Conservation (phyloP, 108 stramenopile genomes). For the Cyclostephanos tholiformis region DNA sequence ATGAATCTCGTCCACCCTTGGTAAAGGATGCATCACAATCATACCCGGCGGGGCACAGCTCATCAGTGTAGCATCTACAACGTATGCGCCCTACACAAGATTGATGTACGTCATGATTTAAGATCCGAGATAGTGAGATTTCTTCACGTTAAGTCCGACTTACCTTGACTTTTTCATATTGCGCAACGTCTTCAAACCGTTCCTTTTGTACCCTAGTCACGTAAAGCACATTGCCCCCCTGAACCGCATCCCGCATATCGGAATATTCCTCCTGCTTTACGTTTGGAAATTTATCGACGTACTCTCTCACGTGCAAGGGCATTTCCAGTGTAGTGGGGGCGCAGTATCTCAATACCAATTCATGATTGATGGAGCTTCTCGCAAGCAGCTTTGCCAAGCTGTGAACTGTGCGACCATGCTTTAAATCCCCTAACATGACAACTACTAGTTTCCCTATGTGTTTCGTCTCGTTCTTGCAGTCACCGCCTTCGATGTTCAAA, state of each 20-base stretch:
- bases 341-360: slow-evolving; percentile 82
- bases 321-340: slow-evolving; percentile 83
- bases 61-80: slow-evolving; percentile 83
- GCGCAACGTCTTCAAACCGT: slow-evolving; percentile 82
- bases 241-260: slow-evolving; percentile 59
- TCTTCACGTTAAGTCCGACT: slow-evolving; percentile 2
- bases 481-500: slow-evolving; percentile 7
- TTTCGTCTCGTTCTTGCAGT: slow-evolving; percentile 22
- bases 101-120: slow-evolving; percentile 1
- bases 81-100: slow-evolving; percentile 72
- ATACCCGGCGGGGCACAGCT: slow-evolving; percentile 58
- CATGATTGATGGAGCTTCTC: slow-evolving; percentile 46
- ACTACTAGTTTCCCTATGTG: slow-evolving; percentile 48
- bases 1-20: slow-evolving; percentile 91
- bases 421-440: slow-evolving; percentile 93
- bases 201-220: slow-evolving; percentile 97
- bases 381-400: slow-evolving; percentile 90
- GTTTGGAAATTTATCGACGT: slow-evolving; percentile 48
- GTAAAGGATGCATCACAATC: slow-evolving; percentile 94
- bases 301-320: slow-evolving; percentile 82
- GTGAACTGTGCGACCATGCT: slow-evolving; percentile 97
- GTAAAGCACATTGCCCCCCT: slow-evolving; percentile 89
- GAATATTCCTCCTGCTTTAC: slow-evolving; percentile 68
- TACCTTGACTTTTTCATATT: slow-evolving; percentile 85
- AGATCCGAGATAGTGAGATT: neutral